Percentiles rank a stretch among this genome's conserved stretches.
Evolutionary conservation across 495 filamentous ascomycete species (phyloP).

Genomic region (Thermochaetoides thermophila): DNA sequence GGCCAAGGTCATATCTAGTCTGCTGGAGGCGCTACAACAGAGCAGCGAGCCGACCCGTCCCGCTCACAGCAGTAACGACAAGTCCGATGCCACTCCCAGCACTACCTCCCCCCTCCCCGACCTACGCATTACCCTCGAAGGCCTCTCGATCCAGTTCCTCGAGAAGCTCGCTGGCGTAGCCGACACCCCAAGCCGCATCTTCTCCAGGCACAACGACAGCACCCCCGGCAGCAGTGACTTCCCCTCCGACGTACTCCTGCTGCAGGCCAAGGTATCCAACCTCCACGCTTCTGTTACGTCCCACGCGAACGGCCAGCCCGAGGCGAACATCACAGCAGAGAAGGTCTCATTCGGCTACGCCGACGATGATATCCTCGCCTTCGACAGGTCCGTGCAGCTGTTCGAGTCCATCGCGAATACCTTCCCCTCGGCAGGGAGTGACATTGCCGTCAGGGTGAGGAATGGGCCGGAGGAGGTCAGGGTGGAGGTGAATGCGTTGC

Average conservation of each 20-base stretch:
- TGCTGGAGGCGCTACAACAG: constrained; percentile 28
- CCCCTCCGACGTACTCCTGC: constrained; percentile 32
- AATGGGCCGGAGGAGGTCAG: constrained; percentile 38
- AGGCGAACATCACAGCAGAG: constrained; percentile 36
- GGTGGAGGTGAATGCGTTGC: constrained; percentile 65
- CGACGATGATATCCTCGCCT: constrained; percentile 60
- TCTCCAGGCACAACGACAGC: constrained; percentile 16
- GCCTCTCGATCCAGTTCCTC: constrained; percentile 47
- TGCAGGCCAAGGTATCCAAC: constrained; percentile 33
- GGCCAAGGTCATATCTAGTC: constrained; percentile 40
- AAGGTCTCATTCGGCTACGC: constrained; percentile 63
- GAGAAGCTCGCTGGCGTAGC: constrained; percentile 42
- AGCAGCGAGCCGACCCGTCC: constrained; percentile 9
- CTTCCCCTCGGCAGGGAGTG: constrained; percentile 40
- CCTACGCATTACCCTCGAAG: constrained; percentile 37
- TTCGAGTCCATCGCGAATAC: constrained; percentile 54
- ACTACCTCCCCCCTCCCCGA: constrained; percentile 17
- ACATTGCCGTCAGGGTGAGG: constrained; percentile 47
- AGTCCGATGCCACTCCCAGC: background rate
- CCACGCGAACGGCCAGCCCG: constrained; percentile 16
- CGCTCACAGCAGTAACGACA: too few relatives aligned
- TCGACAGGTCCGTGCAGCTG: constrained; percentile 50
- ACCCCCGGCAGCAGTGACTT: constrained; percentile 18
- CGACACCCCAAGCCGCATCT: constrained; percentile 23
- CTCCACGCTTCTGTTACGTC: constrained; percentile 26